A percentile compares a stretch with the other conserved stretches of the same genome.
phyloP scores from a whole-genome alignment of 441 rosid genomes.

The Brassica hybrid region DNA sequence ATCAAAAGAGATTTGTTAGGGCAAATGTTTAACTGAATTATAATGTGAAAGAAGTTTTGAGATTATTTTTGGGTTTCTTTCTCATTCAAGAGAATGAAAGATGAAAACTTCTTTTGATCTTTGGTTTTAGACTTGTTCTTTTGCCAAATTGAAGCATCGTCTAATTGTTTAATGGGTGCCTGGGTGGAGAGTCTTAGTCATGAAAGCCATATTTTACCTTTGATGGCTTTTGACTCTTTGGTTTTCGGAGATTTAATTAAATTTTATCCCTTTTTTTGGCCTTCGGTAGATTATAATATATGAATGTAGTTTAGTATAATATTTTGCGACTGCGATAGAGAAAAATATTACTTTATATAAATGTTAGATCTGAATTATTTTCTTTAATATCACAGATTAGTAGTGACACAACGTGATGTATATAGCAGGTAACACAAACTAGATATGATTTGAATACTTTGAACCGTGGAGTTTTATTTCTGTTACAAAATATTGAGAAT shows the following conservation, averaged over 20 bases:
- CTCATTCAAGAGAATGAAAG: conserved; percentile 22
- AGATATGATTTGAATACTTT: no score
- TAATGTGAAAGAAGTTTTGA: conserved; percentile 18
- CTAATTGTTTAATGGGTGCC: conserved; percentile 31
- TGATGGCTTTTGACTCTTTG: conserved; percentile 40
- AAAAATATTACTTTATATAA: not conserved
- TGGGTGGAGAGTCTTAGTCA: conserved; percentile 38
- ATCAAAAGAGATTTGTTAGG: not conserved
- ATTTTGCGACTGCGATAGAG: not conserved
- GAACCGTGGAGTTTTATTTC: no score
- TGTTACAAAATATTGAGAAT: no score
- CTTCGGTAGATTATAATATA: conserved; percentile 4
- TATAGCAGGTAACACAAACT: no score
- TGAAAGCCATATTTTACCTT: conserved; percentile 39
- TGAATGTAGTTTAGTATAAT: not conserved
- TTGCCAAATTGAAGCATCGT: conserved; percentile 35
- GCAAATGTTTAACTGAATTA: not conserved
- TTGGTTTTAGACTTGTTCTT: conserved; percentile 33
- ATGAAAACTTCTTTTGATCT: conserved; percentile 26
- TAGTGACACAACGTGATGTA: conserved; percentile 11
- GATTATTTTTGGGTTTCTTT: conserved; percentile 9
- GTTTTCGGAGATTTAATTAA: conserved; percentile 24
- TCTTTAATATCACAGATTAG: no score
- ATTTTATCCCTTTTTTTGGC: conserved; percentile 17
- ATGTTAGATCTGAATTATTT: no score